Evolutionary conservation across 305 asterid species (phyloP).

Genomic region (Fraxinus albicans): DNA sequence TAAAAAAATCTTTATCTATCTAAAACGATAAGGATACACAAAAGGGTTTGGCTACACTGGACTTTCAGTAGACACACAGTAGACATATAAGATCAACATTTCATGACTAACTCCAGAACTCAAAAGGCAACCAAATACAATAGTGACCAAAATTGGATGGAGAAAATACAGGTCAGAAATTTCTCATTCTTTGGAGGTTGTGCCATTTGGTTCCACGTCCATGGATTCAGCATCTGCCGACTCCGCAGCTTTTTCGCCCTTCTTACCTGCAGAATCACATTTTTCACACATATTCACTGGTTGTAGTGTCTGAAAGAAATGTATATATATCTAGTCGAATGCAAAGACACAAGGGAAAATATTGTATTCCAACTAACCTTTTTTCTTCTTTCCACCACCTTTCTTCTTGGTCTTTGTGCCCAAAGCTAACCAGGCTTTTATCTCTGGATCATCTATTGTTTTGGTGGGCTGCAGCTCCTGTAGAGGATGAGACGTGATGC

Average conservation of each 20-base stretch:
- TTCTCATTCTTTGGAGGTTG: not conserved
- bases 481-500: conserved; percentile 73
- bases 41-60: not conserved
- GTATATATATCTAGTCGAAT: not conserved
- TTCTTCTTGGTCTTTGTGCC: conserved; percentile 15
- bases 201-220: not conserved
- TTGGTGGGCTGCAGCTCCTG: conserved; percentile 81
- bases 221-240: not conserved
- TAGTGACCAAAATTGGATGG: not conserved
- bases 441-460: conserved; percentile 78
- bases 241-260: not conserved
- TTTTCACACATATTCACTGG: not conserved
- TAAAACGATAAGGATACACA: not conserved
- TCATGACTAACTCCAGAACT: not conserved
- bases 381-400: conserved; percentile 1
- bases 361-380: not conserved
- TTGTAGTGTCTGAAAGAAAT: not conserved
- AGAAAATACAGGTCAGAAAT: not conserved
- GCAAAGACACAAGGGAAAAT: not conserved
- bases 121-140: not conserved
- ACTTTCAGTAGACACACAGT: not conserved
- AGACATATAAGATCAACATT: not conserved
- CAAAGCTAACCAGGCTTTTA: conserved; percentile 87
- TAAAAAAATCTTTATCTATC: not conserved
- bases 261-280: not conserved